Evolutionary conservation across 2,329 filamentous ascomycete species (phyloP).

Genomic region (Zymoseptoria tritici): DNA sequence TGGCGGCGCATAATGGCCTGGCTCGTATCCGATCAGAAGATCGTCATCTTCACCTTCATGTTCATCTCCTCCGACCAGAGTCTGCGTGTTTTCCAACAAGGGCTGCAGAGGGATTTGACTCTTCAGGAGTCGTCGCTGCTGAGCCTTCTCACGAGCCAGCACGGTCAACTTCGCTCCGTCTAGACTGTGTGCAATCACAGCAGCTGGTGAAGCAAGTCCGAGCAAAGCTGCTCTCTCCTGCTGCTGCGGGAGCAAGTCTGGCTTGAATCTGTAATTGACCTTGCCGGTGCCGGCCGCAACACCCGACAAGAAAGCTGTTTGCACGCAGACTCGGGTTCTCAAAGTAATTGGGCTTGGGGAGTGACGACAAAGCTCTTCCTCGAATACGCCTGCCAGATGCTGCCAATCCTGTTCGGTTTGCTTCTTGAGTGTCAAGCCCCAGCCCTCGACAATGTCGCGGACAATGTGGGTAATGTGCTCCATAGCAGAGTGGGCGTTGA

Average conservation of each 20-base stretch:
- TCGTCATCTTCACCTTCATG: not conserved
- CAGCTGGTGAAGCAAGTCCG: conserved; percentile 7
- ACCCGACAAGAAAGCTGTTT: conserved; percentile 5
- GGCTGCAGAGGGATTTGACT: not conserved
- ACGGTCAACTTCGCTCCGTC: conserved; percentile 2
- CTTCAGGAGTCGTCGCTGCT: not conserved
- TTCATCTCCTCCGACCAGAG: no score
- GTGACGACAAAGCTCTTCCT: not conserved
- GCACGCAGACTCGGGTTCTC: no score
- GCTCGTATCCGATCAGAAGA: no score
- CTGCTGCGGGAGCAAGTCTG: conserved; percentile 2
- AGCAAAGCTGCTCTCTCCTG: conserved; percentile 2
- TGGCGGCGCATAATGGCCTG: not conserved
- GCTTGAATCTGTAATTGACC: conserved; percentile 5
- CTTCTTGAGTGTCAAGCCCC: not conserved
- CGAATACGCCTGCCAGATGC: conserved; percentile 4
- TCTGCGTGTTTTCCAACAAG: not conserved
- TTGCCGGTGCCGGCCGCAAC: conserved; percentile 5
- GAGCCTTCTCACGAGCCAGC: not conserved
- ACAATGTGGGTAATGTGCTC: conserved; percentile 5
- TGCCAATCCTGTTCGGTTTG: conserved; percentile 1
- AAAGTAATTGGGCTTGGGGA: no score
- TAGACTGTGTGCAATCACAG: conserved; percentile 6
- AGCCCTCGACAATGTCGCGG: conserved; percentile 7
- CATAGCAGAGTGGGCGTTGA: not conserved